Base-by-base conservation (phyloP, 2,329 filamentous ascomycete genomes). In the Cladosporium halotolerans region DNA sequence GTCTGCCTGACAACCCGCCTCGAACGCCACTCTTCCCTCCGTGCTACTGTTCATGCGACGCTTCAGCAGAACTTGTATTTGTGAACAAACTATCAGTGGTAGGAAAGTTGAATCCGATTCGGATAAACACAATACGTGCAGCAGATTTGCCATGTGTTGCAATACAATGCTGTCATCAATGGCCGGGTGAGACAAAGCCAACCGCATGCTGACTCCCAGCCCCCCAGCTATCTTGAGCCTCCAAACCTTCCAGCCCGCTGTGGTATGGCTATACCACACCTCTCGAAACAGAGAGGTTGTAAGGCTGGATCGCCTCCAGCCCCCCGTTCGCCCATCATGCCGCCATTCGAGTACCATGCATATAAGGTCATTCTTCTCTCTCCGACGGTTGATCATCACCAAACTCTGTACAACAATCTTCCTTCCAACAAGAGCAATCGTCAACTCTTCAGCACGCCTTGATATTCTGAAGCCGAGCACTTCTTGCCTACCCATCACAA, bases 281-380 rank as follows among this genome's bases (percentile, higher is more conserved):
- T 19, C 14, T 23, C 31, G 39, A 51, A 51, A 51, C 48, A 51
- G 19, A 51, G 48, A 51, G 48, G 48, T 44, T 51, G 48, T 38
- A 51, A 32, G n/a, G 19, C 11, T 43, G 41, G 41, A 51, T 38
- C 31, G 14, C 34, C 38, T 44, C 48, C 48, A 51, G 48, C 48
- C 48, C 44, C 48, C 38, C 48, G 40, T 43, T 41, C 33, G 48
- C 48, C 39, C 32, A 33, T 38, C 16, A 38, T 51, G 48, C 48
- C 23, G 32, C 47, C 48, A 19, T 44, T 18, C 48, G 32, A 32
- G 16, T 38, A 51, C 48, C 40, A 44, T 51, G 40, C 48, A 51
- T 51, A 51, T 51, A 51, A 51, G 48, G 40, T 6, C 32, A 28
- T 51, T 32, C 32, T 36, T 16, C 48, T 28, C 48, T 51, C 28